Evolutionary conservation across 2,329 filamentous ascomycete genomes (phyloP).

Genomic region (Paraphaeosphaeria sporulosa): DNA sequence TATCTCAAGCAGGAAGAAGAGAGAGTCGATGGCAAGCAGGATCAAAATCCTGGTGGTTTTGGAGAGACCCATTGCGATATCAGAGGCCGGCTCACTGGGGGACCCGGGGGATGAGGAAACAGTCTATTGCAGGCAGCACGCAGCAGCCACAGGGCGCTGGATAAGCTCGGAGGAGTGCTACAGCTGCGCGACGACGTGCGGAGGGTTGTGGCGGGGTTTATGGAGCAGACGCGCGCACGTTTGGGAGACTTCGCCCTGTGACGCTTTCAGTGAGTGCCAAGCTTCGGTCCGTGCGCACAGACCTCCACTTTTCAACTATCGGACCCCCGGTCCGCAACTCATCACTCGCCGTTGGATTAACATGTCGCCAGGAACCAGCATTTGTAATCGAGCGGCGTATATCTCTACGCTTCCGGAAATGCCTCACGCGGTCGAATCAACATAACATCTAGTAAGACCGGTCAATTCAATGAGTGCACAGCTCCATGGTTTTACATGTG

Average conservation of each 20-base stretch:
- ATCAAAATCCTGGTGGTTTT: conserved; percentile 92
- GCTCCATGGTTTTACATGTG: too few relatives aligned
- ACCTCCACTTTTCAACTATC: not conserved
- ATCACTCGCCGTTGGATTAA: not conserved
- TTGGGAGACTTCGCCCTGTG: not conserved
- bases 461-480: too few relatives aligned
- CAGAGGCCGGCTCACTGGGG: conserved; percentile 18
- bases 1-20: conserved; percentile 91
- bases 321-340: not conserved
- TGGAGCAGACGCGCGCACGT: not conserved
- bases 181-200: conserved; percentile 1
- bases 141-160: conserved; percentile 9
- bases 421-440: not conserved
- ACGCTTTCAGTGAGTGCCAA: conserved; percentile 1
- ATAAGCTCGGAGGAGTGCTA: not conserved
- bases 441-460: not conserved
- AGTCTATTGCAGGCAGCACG: not conserved
- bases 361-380: not conserved
- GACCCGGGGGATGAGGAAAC: not conserved
- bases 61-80: conserved; percentile 76
- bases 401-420: not conserved
- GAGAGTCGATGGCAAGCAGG: conserved; percentile 87
- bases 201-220: not conserved
- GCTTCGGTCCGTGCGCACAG: not conserved
- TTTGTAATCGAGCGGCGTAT: not conserved